Evolutionary conservation across 768 basidiomycete genomes (phyloP).

Genomic region (Lentinula sp.): DNA sequence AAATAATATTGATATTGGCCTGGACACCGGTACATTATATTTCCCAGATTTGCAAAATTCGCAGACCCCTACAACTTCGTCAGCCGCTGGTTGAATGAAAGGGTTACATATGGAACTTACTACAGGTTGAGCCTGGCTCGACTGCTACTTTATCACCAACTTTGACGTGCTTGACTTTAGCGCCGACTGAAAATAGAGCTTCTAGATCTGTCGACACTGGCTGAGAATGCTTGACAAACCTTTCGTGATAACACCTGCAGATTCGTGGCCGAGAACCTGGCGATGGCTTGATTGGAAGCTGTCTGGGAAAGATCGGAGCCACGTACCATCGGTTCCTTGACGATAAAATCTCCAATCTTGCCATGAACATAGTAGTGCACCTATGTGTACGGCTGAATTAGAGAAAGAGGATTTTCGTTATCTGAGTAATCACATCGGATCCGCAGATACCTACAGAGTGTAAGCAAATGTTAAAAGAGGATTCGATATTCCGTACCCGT

Average conservation of each 20-base stretch:
- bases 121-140: conserved; percentile 86
- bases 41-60: conserved; percentile 78
- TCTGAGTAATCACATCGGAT: conserved; percentile 56
- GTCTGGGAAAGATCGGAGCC: conserved; percentile 1
- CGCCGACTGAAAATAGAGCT: conserved; percentile 47
- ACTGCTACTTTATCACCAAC: conserved; percentile 85
- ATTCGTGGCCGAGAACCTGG: conserved; percentile 93
- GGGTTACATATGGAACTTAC: conserved; percentile 23
- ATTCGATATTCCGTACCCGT: conserved; percentile 49
- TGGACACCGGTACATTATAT: conserved; percentile 55
- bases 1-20: conserved; percentile 5
- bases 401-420: conserved; percentile 7
- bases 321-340: conserved; percentile 72
- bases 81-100: neutral
- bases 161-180: conserved; percentile 69
- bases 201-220: neutral
- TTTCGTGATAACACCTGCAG: conserved; percentile 70
- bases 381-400: conserved; percentile 25
- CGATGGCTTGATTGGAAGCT: neutral
- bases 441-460: conserved; percentile 73
- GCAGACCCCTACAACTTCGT: conserved; percentile 34
- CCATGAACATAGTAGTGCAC: conserved; percentile 79
- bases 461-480: neutral
- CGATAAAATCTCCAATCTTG: conserved; percentile 73
- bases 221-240: conserved; percentile 27